Percentiles rank a stretch among this genome's conserved stretches.
Conservation (phyloP, 306 rosid genomes). For the Vicia sativa region DNA sequence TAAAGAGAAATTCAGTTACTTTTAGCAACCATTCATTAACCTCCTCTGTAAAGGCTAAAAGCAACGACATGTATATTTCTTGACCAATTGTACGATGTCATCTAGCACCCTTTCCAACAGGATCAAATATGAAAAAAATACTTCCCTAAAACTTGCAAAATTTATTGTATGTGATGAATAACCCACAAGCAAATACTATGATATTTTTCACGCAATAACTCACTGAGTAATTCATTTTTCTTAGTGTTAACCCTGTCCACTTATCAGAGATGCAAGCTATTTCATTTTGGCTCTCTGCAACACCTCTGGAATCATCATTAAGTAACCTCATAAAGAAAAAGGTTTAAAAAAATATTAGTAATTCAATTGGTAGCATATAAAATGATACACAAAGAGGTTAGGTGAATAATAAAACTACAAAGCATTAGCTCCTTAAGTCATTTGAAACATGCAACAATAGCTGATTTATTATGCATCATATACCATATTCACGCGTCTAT, state of each 20-base stretch:
- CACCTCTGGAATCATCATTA: constrained; percentile 85
- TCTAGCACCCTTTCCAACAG: constrained; percentile 76
- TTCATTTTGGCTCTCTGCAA: constrained; percentile 81
- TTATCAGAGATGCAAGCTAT: constrained; percentile 65
- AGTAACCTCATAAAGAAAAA: constrained; percentile 68
- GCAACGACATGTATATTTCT: constrained; percentile 85
- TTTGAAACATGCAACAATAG: too few species aligned
- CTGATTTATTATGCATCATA: too few species aligned
- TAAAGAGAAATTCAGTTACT: constrained; percentile 17
- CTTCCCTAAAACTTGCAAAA: constrained; percentile 71
- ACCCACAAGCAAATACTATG: constrained; percentile 16
- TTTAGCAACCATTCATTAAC: constrained; percentile 39
- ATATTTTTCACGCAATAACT: constrained; percentile 25
- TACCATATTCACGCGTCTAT: too few species aligned
- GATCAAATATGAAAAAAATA: constrained; percentile 78
- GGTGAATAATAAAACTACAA: constrained; percentile 59
- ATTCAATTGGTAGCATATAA: constrained; percentile 7
- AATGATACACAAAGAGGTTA: constrained; percentile 9
- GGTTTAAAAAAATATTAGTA: neutral
- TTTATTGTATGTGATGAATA: constrained; percentile 24
- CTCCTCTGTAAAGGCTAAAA: constrained; percentile 81
- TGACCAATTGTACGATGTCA: constrained; percentile 96
- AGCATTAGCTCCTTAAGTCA: constrained; percentile 81
- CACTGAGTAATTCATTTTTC: constrained; percentile 34
- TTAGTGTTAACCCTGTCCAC: constrained; percentile 82